Conservation (phyloP, 2,329 filamentous ascomycete species). For the Botryosphaeria agaves region DNA sequence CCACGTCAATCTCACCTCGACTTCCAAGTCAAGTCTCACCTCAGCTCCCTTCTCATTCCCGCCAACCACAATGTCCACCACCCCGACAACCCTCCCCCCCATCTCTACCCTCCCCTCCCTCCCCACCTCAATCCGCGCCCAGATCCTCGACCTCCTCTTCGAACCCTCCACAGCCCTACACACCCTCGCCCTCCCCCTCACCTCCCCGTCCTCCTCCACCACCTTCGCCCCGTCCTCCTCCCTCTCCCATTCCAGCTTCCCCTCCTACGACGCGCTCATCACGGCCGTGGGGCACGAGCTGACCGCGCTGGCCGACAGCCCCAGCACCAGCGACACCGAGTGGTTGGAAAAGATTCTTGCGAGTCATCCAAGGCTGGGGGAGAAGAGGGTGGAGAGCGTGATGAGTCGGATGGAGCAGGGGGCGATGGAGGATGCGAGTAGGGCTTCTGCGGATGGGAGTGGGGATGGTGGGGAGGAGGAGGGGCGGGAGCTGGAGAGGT, state of each 20-base stretch:
- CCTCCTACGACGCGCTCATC: conserved; percentile 54
- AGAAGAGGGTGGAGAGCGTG: conserved; percentile 64
- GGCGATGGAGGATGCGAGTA: conserved; percentile 37
- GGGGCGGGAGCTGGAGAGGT: conserved; percentile 33
- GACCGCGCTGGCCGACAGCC: conserved; percentile 36
- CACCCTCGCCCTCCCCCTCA: conserved; percentile 43
- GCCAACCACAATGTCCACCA: conserved; percentile 2
- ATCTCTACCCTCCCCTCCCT: conserved; percentile 38
- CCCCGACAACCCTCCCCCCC: conserved; percentile 36
- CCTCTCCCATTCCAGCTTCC: conserved; percentile 25
- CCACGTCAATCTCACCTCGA: no score
- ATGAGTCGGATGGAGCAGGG: conserved; percentile 72
- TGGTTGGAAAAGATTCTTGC: conserved; percentile 57
- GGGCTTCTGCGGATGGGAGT: conserved; percentile 26
- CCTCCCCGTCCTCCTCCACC: conserved; percentile 27
- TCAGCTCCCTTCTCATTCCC: neutral
- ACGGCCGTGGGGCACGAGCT: conserved; percentile 47
- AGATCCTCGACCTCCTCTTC: conserved; percentile 62
- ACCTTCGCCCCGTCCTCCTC: conserved; percentile 40
- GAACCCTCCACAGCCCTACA: conserved; percentile 66
- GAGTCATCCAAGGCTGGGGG: conserved; percentile 70
- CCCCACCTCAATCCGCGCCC: conserved; percentile 34
- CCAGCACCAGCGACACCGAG: conserved; percentile 30
- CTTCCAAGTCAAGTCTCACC: no score
- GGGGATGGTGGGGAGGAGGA: conserved; percentile 30